Conservation (phyloP, 371 early-diverging fungal genomes). For the Funneliformis caledonium region DNA sequence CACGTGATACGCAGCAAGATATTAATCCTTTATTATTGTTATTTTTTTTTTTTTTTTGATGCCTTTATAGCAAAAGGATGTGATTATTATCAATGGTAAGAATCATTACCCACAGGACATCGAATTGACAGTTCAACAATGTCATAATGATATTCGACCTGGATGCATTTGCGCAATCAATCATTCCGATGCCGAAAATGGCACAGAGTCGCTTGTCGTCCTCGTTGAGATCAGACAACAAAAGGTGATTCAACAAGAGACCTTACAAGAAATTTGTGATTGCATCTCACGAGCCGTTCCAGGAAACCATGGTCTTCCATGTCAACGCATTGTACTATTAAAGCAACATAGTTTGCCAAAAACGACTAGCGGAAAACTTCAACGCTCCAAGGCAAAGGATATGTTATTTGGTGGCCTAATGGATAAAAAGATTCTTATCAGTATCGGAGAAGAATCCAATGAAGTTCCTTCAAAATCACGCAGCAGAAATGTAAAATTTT, state of each 20-base stretch:
- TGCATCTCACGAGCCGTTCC: slow-evolving; percentile 21
- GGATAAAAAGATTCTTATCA: slow-evolving; percentile 32
- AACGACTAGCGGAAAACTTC: slow-evolving; percentile 31
- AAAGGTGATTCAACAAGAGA: background rate
- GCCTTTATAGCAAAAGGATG: slow-evolving; percentile 23
- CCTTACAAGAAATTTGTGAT: slow-evolving; percentile 1
- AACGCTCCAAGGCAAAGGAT: slow-evolving; percentile 4
- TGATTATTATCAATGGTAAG: slow-evolving; percentile 34
- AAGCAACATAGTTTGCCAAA: slow-evolving; percentile 26
- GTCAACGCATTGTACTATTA: background rate
- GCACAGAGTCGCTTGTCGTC: slow-evolving; percentile 25
- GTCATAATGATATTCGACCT: slow-evolving; percentile 23
- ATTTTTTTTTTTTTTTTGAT: background rate
- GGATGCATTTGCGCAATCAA: slow-evolving; percentile 35
- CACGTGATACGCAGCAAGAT: no score
- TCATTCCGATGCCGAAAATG: slow-evolving; percentile 20
- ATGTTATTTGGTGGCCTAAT: slow-evolving; percentile 13
- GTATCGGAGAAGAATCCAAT: background rate
- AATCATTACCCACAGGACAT: slow-evolving; percentile 39
- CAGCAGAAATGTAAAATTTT: background rate
- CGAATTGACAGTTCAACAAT: slow-evolving; percentile 26
- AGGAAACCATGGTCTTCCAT: slow-evolving; percentile 19
- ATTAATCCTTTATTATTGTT: no score
- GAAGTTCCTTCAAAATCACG: background rate
- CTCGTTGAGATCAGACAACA: slow-evolving; percentile 8